Evolutionary conservation across 1,139 yeast genomes (phyloP).

Genomic region (Hyphopichia khmerensis): DNA sequence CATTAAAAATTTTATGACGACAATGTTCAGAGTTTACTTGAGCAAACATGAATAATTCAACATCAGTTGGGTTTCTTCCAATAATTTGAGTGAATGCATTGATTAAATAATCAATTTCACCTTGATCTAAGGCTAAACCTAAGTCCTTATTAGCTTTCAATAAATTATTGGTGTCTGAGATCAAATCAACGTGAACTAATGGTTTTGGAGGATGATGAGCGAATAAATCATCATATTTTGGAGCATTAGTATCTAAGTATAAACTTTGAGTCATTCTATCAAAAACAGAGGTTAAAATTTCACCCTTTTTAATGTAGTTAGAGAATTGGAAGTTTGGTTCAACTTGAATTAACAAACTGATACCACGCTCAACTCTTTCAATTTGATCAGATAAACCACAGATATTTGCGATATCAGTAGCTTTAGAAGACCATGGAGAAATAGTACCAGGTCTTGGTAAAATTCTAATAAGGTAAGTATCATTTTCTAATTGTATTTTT

Average conservation of each 20-base stretch:
- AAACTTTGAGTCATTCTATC: constrained; percentile 94
- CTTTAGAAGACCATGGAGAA: constrained; percentile 99
- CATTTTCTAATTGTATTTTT: constrained; percentile 36
- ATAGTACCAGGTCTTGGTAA: constrained; percentile 95
- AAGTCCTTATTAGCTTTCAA: constrained; percentile 75
- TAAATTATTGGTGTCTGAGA: constrained; percentile 61
- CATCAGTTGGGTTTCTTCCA: constrained; percentile 95
- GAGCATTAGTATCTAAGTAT: constrained; percentile 51
- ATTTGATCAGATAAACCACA: constrained; percentile 76
- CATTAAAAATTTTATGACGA: constrained; percentile 98
- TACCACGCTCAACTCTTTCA: constrained; percentile 88
- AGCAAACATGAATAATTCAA: constrained; percentile 97
- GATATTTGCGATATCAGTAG: constrained; percentile 88
- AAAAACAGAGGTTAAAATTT: constrained; percentile 66
- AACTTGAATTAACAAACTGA: constrained; percentile 68
- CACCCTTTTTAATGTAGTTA: constrained; percentile 42
- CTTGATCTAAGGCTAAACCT: constrained; percentile 90
- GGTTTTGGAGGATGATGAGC: constrained; percentile 82
- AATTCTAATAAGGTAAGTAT: constrained; percentile 66
- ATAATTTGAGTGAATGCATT: constrained; percentile 72
- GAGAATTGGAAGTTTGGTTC: constrained; percentile 65
- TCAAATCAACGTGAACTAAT: constrained; percentile 69
- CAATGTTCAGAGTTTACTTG: constrained; percentile 99
- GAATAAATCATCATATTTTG: constrained; percentile 68
- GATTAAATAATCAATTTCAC: constrained; percentile 86